Evolutionary conservation across 2,329 filamentous ascomycete species (phyloP).

Genomic region (Ciborinia camelliae): DNA sequence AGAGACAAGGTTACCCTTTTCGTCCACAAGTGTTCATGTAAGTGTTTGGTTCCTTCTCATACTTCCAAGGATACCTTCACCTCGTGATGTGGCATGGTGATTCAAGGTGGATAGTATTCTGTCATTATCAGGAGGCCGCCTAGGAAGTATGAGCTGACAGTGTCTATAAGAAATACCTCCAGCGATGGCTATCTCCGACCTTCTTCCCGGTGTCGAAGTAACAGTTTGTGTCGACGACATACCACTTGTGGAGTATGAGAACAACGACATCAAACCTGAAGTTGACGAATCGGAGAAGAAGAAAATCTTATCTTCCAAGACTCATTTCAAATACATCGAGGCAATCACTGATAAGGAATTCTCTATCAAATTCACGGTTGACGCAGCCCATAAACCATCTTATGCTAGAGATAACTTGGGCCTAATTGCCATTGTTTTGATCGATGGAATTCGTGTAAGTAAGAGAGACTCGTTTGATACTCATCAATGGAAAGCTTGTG

Average conservation of each 20-base stretch:
- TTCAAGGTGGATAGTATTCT: too few species aligned
- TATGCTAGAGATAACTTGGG: neutral
- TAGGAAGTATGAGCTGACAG: neutral
- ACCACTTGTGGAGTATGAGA: neutral
- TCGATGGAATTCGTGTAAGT: neutral
- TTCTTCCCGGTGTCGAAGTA: neutral
- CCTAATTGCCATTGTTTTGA: neutral
- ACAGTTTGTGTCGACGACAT: neutral
- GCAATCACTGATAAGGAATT: neutral
- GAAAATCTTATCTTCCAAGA: neutral
- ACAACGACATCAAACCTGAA: conserved; percentile 1
- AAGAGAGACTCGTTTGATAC: neutral
- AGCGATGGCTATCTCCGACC: neutral
- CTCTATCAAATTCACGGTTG: neutral
- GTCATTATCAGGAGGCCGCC: too few species aligned
- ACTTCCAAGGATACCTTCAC: neutral
- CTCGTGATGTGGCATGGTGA: neutral
- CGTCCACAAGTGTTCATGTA: neutral
- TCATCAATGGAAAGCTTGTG: neutral
- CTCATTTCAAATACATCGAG: neutral
- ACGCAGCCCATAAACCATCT: neutral
- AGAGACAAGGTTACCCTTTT: neutral
- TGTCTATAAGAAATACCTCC: neutral
- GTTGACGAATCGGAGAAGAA: neutral
- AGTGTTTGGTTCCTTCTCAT: neutral